Conservation (phyloP, 1,139 yeast genomes). For the Suhomyces choctaworum region DNA sequence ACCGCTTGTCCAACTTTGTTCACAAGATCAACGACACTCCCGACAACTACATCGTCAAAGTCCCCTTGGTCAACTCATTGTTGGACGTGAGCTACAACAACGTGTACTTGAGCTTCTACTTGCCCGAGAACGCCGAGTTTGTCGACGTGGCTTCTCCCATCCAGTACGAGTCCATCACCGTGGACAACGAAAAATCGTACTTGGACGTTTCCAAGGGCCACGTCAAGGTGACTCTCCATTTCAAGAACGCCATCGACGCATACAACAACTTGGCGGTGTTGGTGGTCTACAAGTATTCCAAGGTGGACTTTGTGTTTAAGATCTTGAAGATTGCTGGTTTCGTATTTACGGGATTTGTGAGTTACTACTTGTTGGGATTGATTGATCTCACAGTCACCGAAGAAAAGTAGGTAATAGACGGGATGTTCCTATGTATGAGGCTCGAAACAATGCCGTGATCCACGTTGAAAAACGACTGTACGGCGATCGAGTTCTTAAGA, state of each 20-base stretch:
- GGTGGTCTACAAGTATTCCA: conserved; percentile 63
- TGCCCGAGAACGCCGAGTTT: conserved; percentile 86
- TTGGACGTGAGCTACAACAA: conserved; percentile 65
- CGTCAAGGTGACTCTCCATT: conserved; percentile 66
- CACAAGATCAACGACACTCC: conserved; percentile 36
- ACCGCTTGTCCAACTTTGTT: conserved; percentile 54
- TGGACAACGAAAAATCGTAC: conserved; percentile 57
- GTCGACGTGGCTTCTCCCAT: conserved; percentile 61
- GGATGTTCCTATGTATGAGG: background rate
- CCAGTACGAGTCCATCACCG: conserved; percentile 35
- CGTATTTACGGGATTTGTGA: conserved; percentile 60
- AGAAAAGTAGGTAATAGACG: conserved; percentile 8
- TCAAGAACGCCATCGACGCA: conserved; percentile 68
- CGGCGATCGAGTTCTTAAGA: too few relatives aligned
- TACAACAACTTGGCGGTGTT: conserved; percentile 57
- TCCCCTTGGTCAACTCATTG: conserved; percentile 78
- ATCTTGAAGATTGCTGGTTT: conserved; percentile 68
- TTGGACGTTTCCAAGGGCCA: conserved; percentile 81
- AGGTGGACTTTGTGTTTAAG: conserved; percentile 55
- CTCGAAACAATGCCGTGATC: background rate
- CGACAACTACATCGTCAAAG: conserved; percentile 61
- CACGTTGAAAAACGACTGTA: too few relatives aligned
- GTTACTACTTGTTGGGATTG: conserved; percentile 51
- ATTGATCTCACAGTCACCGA: conserved; percentile 36
- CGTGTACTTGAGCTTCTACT: conserved; percentile 60